Evolutionary conservation across 257 asterid genomes (phyloP).

Genomic region (Vinca minor): DNA sequence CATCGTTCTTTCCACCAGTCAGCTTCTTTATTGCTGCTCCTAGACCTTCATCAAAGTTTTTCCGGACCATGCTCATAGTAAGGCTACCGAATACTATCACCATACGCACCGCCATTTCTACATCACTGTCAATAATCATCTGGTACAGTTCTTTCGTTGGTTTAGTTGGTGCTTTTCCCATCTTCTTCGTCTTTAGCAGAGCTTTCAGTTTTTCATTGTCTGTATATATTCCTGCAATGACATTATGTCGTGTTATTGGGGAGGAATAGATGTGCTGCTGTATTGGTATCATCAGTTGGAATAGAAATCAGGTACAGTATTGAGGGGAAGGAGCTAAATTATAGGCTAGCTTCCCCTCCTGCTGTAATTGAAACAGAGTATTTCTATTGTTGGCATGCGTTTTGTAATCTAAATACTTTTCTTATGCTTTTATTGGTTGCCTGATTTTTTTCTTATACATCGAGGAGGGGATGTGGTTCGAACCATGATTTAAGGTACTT

Average conservation of each 20-base stretch:
- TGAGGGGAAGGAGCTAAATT: no score
- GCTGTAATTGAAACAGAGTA: no score
- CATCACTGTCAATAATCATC: slow-evolving; percentile 51
- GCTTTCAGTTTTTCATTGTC: slow-evolving; percentile 51
- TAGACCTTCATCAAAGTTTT: slow-evolving; percentile 55
- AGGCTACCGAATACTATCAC: slow-evolving; percentile 58
- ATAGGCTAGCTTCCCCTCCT: no score
- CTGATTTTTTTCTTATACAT: no score
- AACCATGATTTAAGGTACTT: no score
- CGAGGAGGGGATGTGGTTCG: no score
- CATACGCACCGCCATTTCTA: slow-evolving; percentile 46
- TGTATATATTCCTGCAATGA: slow-evolving; percentile 55
- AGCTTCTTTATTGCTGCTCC: slow-evolving; percentile 75
- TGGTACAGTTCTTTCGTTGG: slow-evolving; percentile 63
- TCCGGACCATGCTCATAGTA: slow-evolving; percentile 69
- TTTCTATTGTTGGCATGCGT: no score
- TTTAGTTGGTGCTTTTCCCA: slow-evolving; percentile 52
- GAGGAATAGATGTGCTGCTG: no score
- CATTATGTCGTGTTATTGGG: background rate
- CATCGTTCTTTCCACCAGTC: slow-evolving; percentile 57
- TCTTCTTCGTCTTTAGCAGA: slow-evolving; percentile 32
- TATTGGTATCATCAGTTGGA: no score
- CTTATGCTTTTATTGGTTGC: no score
- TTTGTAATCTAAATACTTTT: no score
- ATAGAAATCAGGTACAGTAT: no score